Evolutionary conservation across 106 monocot species (phyloP), one percentile per base, ranked within the genome.

Genomic region (Phalaenopsis equestris): DNA sequence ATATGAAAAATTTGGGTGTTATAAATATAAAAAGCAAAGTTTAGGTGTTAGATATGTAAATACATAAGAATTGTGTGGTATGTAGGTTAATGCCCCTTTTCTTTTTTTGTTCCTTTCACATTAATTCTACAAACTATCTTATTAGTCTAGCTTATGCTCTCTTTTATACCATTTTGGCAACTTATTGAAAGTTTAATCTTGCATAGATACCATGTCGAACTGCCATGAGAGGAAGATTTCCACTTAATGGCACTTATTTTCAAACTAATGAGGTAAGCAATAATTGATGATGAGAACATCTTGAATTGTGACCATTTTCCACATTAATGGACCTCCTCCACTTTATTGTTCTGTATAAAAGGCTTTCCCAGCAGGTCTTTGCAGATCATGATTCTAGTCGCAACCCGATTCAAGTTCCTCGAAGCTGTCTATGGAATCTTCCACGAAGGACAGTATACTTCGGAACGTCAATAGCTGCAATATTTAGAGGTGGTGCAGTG

Each of bases 391-490:
- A 19, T 41, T 86, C 86, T 61, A 89, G 89, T 56, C 79, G 56
- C 41, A 52, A 5, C 23, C 89, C 89, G 23, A 76, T 86, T 58
- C 46, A 81, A 57, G 77, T 86, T 75, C 86, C 89, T 24, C 81
- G 86, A 10, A 45, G 55, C 9, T 83, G 45, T 79, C 67, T 89
- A 76, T 89, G 89, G 89, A 89, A 82, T 38, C 80, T 89, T 30
- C 89, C 86, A 47, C 86, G 89, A 37, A 81, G 86, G n/a, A 84
- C 82, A 12, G 89, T 89, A 4, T 89, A 86, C 73, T 86, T 89
- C 79, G 89, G 89, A 46, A 84, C 86, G 23, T 86, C 84, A 0
- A 56, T 86, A 41, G 43, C 86, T 42, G 42, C 86, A 75, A 89
- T 89, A 73, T 89, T 89, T 75, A 86, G 74, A 82, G 89, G 89